These are phyloP conservation scores for Paracorniculantispora psalliotae DNA, from an alignment of 2,329 filamentous ascomycete species.

Conservation along the genomic window DNA sequence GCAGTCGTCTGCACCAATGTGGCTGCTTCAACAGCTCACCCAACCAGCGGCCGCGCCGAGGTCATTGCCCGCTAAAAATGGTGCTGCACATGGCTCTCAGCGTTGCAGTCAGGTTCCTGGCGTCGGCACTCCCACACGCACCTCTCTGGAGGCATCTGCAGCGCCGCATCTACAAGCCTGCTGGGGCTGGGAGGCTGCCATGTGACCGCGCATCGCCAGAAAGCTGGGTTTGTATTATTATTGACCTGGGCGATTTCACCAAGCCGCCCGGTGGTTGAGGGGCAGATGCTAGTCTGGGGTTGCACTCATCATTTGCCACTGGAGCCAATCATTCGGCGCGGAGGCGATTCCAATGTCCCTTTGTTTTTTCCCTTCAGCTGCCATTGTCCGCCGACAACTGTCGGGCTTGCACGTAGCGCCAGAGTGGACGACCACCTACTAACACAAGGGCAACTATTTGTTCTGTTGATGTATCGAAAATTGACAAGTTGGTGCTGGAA, in stretches of 20 bases:
- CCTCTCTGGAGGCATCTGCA: background rate
- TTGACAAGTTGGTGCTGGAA: background rate
- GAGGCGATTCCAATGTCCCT: background rate
- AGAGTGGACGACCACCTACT: too few species aligned
- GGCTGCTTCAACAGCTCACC: background rate
- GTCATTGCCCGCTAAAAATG: background rate
- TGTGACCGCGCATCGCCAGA: background rate
- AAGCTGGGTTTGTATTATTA: background rate
- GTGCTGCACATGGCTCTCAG: background rate
- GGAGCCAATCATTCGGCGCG: background rate
- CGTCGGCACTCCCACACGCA: background rate
- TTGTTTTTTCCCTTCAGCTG: constrained; percentile 2
- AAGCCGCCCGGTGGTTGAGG: too few species aligned
- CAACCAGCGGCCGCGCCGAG: background rate
- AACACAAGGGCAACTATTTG: too few species aligned
- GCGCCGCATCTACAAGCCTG: background rate
- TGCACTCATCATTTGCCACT: background rate
- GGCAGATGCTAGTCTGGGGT: constrained; percentile 3
- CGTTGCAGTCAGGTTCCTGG: background rate
- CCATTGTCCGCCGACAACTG: background rate
- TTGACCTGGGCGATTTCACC: too few species aligned
- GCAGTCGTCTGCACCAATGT: background rate
- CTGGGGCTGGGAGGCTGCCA: background rate
- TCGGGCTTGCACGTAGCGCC: background rate
- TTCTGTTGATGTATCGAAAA: background rate